These are phyloP conservation scores for Inga laurina DNA, from an alignment of 306 rosid species.

Conservation along the genomic window DNA sequence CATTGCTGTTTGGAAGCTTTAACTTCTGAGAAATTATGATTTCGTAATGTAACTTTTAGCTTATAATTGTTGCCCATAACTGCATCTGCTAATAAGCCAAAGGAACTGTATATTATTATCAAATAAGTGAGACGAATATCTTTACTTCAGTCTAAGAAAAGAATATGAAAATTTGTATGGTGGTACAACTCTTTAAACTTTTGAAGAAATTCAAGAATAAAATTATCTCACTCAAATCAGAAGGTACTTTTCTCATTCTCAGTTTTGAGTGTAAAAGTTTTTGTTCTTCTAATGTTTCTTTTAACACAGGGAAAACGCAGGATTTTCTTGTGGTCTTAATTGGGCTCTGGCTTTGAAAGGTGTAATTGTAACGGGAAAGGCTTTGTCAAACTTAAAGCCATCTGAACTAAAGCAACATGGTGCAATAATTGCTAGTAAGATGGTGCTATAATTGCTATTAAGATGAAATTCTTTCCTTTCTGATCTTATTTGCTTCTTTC, in stretches of 20 bases:
- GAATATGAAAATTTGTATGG: background rate
- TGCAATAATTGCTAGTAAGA: slow-evolving; percentile 38
- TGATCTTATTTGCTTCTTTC: background rate
- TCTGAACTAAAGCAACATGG: slow-evolving; percentile 44
- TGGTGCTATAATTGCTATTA: slow-evolving; percentile 40
- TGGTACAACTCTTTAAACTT: background rate
- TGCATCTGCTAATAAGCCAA: background rate
- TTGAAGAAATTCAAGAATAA: background rate
- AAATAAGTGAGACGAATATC: background rate
- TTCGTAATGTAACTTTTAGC: background rate
- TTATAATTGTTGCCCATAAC: background rate
- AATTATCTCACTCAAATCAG: background rate
- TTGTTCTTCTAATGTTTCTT: background rate
- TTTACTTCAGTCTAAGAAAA: background rate
- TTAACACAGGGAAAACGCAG: slow-evolving; percentile 19
- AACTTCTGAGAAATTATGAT: background rate
- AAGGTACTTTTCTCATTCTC: background rate
- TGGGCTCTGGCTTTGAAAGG: slow-evolving; percentile 54
- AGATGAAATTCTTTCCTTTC: background rate
- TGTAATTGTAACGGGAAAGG: slow-evolving; percentile 41
- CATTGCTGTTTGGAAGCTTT: background rate
- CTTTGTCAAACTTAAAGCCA: slow-evolving; percentile 37
- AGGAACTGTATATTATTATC: background rate
- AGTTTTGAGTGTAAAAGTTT: background rate
- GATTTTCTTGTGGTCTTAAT: slow-evolving; percentile 34